Evolutionary conservation across 495 filamentous ascomycete genomes (phyloP), one percentile per base, ranked within the genome.

Genomic region (Penicillium parvum): DNA sequence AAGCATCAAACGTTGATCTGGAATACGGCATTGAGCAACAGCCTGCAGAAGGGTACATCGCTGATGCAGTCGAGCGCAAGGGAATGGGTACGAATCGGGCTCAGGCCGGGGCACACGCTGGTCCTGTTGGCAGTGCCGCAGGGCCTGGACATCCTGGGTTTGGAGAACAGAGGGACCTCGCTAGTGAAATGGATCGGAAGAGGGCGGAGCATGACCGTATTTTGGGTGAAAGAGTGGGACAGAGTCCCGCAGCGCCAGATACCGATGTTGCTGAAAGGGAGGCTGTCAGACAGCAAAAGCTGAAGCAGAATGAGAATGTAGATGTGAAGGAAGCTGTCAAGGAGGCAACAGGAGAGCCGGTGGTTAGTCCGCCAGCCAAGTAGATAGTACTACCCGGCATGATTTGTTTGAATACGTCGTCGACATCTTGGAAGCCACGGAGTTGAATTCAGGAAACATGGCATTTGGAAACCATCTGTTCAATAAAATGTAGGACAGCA

Each of bases 1-100:
- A 38, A 43, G 53, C 33, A 37, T 49, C 29, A 11, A 60, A 57
- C 43, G 60, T 68, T 5, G 66, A 72, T 40, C 48, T 60, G 1
- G 76, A 81, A 12, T 74, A 74, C 7, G 79, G 78, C 4, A 72
- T 82, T 45, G 78, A 83, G 69, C 64, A 70, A 17, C 64, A 73
- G 19, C 63, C 69, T 0, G 59, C 62, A 4, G 78, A 83, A 42
- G 80, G 78, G 3, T 64, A 75, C 16, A 75, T 83, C 26, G 77
- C 76, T 2, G 50, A 63, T 17, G 64, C 66, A 0, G 75, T 79
- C 1, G 45, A 68, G 40, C 52, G 66, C 0, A 69, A 71, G 45
- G 51, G 60, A 9, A 51, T 51, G 15, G 67, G 69, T 0, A 57
- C 45, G 46, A 55, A 27, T 47, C 50, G 69, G 7, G 69, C 68